Percentiles rank a stretch among this genome's conserved stretches.
phyloP scores from a whole-genome alignment of 805 yeast species.

The Nematodospora valgi region DNA sequence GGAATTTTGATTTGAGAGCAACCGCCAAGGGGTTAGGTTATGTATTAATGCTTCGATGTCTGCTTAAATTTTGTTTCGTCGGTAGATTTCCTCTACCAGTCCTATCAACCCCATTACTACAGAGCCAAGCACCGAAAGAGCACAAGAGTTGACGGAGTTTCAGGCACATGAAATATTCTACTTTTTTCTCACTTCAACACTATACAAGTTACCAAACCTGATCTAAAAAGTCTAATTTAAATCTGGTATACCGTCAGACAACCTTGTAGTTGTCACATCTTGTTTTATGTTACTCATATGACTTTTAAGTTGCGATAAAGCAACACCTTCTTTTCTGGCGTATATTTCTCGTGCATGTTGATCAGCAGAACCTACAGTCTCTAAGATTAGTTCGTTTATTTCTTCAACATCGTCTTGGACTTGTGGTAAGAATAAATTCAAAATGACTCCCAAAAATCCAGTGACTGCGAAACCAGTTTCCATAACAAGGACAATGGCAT shows the following conservation, averaged over 20 bases:
- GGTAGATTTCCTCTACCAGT: no score
- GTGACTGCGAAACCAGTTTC: slow-evolving; percentile 72
- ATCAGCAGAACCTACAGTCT: slow-evolving; percentile 40
- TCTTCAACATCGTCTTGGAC: slow-evolving; percentile 48
- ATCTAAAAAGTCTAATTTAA: no score
- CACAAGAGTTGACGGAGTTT: no score
- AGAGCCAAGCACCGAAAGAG: no score
- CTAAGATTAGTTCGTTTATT: slow-evolving; percentile 43
- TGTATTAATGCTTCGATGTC: no score
- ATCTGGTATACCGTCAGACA: slow-evolving; percentile 6
- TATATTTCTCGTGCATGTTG: slow-evolving; percentile 31
- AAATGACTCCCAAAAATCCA: slow-evolving; percentile 60
- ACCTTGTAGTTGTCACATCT: slow-evolving; percentile 3
- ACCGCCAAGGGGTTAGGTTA: no score
- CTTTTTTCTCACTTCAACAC: no score
- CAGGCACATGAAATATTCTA: no score
- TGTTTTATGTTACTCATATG: slow-evolving; percentile 1
- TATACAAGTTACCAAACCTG: no score
- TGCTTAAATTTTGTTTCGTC: no score
- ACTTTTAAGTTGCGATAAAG: slow-evolving; percentile 16
- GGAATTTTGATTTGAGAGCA: no score
- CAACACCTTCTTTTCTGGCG: slow-evolving; percentile 29
- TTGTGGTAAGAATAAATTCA: slow-evolving; percentile 62
- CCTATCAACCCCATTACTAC: no score
- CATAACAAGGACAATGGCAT: slow-evolving; percentile 67